Evolutionary conservation across 306 rosid species (phyloP), one percentile per base, ranked within the genome.

Genomic region (Trifolium fragiferum): DNA sequence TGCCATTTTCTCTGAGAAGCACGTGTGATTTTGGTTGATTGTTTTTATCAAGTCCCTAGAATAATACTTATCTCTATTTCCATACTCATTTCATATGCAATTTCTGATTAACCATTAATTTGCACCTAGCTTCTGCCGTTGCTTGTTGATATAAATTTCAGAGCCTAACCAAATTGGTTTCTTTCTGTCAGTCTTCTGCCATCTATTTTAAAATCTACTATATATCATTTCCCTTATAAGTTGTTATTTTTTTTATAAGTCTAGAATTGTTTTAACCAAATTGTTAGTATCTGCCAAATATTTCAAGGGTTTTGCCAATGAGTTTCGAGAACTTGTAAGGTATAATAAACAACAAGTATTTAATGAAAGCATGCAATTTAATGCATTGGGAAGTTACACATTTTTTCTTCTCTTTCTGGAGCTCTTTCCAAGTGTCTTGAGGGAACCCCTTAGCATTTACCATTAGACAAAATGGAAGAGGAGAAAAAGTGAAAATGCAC

Each of bases 21-120:
- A 51, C 32, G 23, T 14, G 18, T 60, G 62, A 8, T 37, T 74
- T 32, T 63, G 80, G 57, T 61, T 23, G 69, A 46, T 30, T 67
- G 30, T 64, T 75, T 66, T 18, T 5, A 1, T 14, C 65, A 63
- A 53, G 47, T 65, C 41, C 37, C 49, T 43, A 47, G 33, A 66
- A 19, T 38, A 57, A 7, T 76, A 12, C 57, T 1, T 57, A n/a
- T 35, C 18, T 41, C 13, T 15, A 38, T 57, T 35, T 51, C 58
- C 49, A 16, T 37, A 35, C 75, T 44, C 60, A 23, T 70, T n/a
- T 54, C 10, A 72, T 64, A 35, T 76, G n/a, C 67, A 76, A 64
- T 64, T 76, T 71, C 6, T 35, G 23, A 25, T 47, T 54, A 53
- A 21, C 57, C 60, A 32, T 67, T 50, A 21, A 38, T 19, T 70